Evolutionary conservation across 2,329 filamentous ascomycete genomes (phyloP), one percentile per base, ranked within the genome.

Genomic region (Endoconidiophora laricicola): DNA sequence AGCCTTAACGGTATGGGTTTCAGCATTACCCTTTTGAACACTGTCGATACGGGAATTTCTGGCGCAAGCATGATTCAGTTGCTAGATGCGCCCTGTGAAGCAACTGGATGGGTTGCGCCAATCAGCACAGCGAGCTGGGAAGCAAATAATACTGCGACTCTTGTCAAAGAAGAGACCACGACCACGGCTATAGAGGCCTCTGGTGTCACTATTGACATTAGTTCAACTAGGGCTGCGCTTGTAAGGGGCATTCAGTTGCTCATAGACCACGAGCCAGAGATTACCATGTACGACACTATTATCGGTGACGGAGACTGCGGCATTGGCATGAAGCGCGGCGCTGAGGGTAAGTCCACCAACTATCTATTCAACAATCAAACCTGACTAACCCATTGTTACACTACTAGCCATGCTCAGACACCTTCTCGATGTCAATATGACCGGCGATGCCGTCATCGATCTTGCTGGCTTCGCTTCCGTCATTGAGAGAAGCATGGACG

Each of bases 301-400:
- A 86, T 94, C 22, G 87, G 87, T 40, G 87, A 94, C 60, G 87
- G 87, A 44, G 87, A 94, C 64, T 94, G 87, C 59, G 87, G 87
- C 7, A 84, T 86, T 52, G 86, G 86, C 4, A 69, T 94, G 54
- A 86, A 86, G 68, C 79, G 86, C 54, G 87, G 87, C 45, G 86
- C 87, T n/a, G 81, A 94, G 71, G 77, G 70, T 73, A 64, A 61
- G 65, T 14, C 12, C 22, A 38, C 2, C 16, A 29, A 5, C 3
- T 14, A 40, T 44, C 1, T 12, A 18, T 4, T 1, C n/a, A 43
- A 16, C 16, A 22, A 10, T 20, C 22, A 33, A 26, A 44, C 33
- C 22, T 18, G 29, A 46, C 58, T 63, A 49, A 63, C 55, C 23
- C 14, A 39, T 4, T 29, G n/a, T 7, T 3, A 2, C 43, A 18